These are phyloP conservation scores for Gaeumannomyces sp. DNA, from an alignment of 2,329 filamentous ascomycete genomes.

Conservation along the genomic window DNA sequence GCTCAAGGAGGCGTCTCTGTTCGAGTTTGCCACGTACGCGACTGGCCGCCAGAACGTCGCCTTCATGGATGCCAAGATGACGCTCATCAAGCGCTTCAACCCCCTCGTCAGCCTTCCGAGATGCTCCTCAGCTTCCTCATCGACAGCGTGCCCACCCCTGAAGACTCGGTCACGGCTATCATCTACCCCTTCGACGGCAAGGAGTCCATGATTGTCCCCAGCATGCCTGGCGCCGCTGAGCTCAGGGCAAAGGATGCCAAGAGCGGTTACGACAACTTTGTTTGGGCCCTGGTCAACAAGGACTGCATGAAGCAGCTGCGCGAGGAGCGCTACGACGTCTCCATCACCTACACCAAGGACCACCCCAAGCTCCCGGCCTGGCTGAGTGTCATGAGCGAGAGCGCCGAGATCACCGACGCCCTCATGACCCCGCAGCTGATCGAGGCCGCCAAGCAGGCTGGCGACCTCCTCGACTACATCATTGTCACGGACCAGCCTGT, in stretches of 20 bases:
- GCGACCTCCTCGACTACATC: slow-evolving; percentile 77
- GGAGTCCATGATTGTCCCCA: slow-evolving; percentile 71
- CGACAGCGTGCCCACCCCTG: slow-evolving; percentile 64
- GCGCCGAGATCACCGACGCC: slow-evolving; percentile 83
- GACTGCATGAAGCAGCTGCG: slow-evolving; percentile 83
- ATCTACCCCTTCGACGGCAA: slow-evolving; percentile 89
- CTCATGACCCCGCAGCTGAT: slow-evolving; percentile 84
- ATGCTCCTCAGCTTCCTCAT: slow-evolving; percentile 66
- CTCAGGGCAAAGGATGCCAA: slow-evolving; percentile 48
- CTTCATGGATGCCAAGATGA: slow-evolving; percentile 80
- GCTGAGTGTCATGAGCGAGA: slow-evolving; percentile 95
- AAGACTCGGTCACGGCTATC: slow-evolving; percentile 69
- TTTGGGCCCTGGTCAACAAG: slow-evolving; percentile 95
- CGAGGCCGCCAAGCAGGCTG: slow-evolving; percentile 70
- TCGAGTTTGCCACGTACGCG: slow-evolving; percentile 82
- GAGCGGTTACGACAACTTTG: slow-evolving; percentile 80
- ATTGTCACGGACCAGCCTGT: slow-evolving; percentile 85
- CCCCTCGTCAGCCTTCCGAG: slow-evolving; percentile 59
- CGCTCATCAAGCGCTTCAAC: slow-evolving; percentile 81
- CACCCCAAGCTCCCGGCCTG: slow-evolving; percentile 81
- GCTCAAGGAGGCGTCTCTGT: slow-evolving; percentile 79
- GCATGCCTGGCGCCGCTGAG: slow-evolving; percentile 53
- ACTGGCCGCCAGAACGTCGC: slow-evolving; percentile 90
- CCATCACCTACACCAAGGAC: slow-evolving; percentile 89
- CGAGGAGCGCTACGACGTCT: slow-evolving; percentile 90